These are phyloP conservation scores for Penicillium lagena DNA, from an alignment of 495 filamentous ascomycete species.

Conservation along the genomic window DNA sequence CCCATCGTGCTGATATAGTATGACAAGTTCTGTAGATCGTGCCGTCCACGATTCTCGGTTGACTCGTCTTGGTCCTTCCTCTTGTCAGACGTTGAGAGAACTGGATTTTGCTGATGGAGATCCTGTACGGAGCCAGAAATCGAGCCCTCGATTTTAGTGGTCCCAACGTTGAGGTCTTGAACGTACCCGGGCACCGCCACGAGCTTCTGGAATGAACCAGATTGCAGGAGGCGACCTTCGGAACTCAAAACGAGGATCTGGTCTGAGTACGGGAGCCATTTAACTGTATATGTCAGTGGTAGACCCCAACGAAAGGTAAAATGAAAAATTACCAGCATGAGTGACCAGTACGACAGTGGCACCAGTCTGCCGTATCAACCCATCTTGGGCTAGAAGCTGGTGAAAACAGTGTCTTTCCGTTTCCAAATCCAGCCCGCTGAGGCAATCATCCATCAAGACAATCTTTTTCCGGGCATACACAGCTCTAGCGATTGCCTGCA, in stretches of 20 bases:
- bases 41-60: too few species aligned
- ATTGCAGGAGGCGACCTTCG: neutral
- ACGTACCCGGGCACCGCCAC: neutral
- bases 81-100: too few species aligned
- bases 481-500: conserved; percentile 36
- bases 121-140: too few species aligned
- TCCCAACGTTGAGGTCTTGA: neutral
- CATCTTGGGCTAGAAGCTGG: conserved; percentile 24
- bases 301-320: neutral
- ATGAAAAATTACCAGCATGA: conserved; percentile 1
- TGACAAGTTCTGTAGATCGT: too few species aligned
- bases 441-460: conserved; percentile 40
- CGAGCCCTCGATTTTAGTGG: neutral
- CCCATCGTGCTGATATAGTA: too few species aligned
- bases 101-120: too few species aligned
- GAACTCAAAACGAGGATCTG: neutral
- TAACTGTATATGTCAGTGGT: neutral
- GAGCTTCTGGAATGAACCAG: neutral
- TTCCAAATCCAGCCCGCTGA: conserved; percentile 39
- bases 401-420: conserved; percentile 40
- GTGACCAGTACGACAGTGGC: conserved; percentile 14
- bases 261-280: neutral
- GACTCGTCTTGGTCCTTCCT: too few species aligned
- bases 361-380: conserved; percentile 1
- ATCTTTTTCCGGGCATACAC: conserved; percentile 33